Conservation (phyloP, 768 basidiomycete genomes). For the Exsudoporus frostii region DNA sequence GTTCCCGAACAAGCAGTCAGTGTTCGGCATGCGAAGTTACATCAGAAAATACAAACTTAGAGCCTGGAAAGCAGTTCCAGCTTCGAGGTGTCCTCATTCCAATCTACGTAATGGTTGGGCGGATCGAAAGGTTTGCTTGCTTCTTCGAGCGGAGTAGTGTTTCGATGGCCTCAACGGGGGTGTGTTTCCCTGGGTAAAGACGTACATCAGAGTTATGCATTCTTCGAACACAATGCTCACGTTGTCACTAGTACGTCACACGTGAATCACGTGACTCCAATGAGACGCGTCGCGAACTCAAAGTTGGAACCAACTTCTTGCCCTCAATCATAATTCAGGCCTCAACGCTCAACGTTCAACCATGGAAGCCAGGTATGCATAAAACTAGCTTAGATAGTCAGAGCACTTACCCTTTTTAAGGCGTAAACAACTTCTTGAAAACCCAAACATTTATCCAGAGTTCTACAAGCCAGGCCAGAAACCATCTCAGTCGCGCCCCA, state of each 20-base stretch:
- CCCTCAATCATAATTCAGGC: neutral
- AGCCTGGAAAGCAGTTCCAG: neutral
- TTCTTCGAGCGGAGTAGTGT: neutral
- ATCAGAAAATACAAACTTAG: no score
- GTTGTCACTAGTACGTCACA: no score
- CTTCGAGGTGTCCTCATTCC: neutral
- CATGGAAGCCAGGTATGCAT: slow-evolving; percentile 29
- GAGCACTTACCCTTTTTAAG: slow-evolving; percentile 4
- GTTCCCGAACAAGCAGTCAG: no score
- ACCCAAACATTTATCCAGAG: slow-evolving; percentile 29
- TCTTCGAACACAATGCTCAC: no score
- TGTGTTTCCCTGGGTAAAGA: neutral
- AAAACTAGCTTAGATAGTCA: no score
- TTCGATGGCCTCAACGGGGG: neutral
- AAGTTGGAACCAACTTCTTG: slow-evolving; percentile 2
- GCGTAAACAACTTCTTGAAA: slow-evolving; percentile 26
- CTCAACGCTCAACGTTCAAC: no score
- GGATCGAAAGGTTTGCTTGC: neutral
- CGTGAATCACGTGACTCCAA: slow-evolving; percentile 18
- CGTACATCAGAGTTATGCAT: neutral
- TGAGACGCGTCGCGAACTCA: slow-evolving; percentile 22
- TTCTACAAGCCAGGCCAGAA: slow-evolving; percentile 26
- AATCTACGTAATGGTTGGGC: neutral
- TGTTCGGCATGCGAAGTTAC: neutral
- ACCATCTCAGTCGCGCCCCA: slow-evolving; percentile 3